Evolutionary conservation across 2,329 filamentous ascomycete species (phyloP), one percentile per base, ranked within the genome.

Genomic region (Ophiostoma piceae): DNA sequence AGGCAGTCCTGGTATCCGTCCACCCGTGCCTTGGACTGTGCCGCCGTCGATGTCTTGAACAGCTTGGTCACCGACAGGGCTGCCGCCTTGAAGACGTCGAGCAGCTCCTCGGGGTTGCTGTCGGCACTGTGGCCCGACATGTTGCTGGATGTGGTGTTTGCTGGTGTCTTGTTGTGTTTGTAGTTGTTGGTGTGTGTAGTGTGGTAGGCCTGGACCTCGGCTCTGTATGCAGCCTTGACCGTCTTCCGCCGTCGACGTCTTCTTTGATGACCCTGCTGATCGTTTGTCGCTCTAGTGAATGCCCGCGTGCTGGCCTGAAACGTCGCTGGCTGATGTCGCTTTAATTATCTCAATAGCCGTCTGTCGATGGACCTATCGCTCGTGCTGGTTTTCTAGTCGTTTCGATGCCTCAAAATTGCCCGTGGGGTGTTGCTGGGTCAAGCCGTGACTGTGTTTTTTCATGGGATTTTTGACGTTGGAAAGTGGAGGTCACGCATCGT

Each of bases 1-100:
- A 99, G 82, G 51, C 94, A 96, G 77, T 98, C 94, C 78, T 97
- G 94, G 75, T 97, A 98, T 35, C 95, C 95, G 54, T 94, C 90
- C 67, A 87, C 82, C 67, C 92, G 88, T 66, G 92, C 88, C 75
- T 89, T 89, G 67, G 89, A 84, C 77, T 95, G 89, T 67, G 92
- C 91, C 41, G 88, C 84, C 14, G 92, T 90, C 2, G 94, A 94
- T 54, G 90, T 94, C 80, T 97, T 97, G 82, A 98, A 98, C 16
- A 99, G 88, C 76, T 96, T 97, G 66, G 95, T 98, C 69, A 98
- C 94, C 6, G 93, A 96, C 43, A 97, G 84, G 26, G 95, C 95
- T 43, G 95, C 95, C 19, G 91, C 88, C 79, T 93, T 95, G 84
- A 99, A 99, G 71, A 92, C 90, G 75, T 94, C 90, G 71, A 97